Conservation (phyloP, 257 asterid genomes). For the Thymus quinquecostatus region DNA sequence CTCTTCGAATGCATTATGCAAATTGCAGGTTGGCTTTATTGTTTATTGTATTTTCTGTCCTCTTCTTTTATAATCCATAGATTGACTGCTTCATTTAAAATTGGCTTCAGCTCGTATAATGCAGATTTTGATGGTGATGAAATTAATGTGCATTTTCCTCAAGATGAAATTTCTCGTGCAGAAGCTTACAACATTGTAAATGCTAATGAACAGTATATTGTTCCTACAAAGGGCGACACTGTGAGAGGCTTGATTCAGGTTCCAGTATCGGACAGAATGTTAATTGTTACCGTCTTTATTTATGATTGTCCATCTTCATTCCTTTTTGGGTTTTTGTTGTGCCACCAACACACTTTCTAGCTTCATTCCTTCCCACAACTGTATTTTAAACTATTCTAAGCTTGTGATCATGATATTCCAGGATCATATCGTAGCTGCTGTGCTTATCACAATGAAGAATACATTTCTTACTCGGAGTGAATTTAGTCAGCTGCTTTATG, state of each 20-base stretch:
- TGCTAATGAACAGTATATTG: slow-evolving; percentile 96
- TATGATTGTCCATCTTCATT: not conserved
- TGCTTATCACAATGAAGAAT: slow-evolving; percentile 84
- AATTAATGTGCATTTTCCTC: slow-evolving; percentile 98
- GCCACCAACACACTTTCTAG: not conserved
- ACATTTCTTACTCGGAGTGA: slow-evolving; percentile 78
- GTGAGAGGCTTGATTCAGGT: slow-evolving; percentile 99
- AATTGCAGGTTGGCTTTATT: slow-evolving; percentile 85
- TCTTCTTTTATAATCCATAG: slow-evolving; percentile 22
- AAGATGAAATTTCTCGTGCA: slow-evolving; percentile 99
- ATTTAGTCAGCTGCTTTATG: slow-evolving; percentile 92
- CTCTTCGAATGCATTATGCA: slow-evolving; percentile 99
- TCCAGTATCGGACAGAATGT: slow-evolving; percentile 34
- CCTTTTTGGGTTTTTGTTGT: not conserved
- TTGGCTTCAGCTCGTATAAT: slow-evolving; percentile 78
- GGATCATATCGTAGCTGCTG: slow-evolving; percentile 97
- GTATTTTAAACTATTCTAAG: slow-evolving; percentile 21
- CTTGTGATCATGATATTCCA: slow-evolving; percentile 38
- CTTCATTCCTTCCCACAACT: not conserved
- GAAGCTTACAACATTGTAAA: slow-evolving; percentile 97
- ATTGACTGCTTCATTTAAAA: slow-evolving; percentile 38
- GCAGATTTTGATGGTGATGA: slow-evolving; percentile 99
- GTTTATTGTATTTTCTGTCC: slow-evolving; percentile 12
- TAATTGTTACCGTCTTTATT: slow-evolving; percentile 14
- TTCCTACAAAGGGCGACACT: slow-evolving; percentile 97